A percentile compares a stretch with the other conserved stretches of the same genome.
Conservation (phyloP, 768 basidiomycete species). For the Rhodotorula babjevae region DNA sequence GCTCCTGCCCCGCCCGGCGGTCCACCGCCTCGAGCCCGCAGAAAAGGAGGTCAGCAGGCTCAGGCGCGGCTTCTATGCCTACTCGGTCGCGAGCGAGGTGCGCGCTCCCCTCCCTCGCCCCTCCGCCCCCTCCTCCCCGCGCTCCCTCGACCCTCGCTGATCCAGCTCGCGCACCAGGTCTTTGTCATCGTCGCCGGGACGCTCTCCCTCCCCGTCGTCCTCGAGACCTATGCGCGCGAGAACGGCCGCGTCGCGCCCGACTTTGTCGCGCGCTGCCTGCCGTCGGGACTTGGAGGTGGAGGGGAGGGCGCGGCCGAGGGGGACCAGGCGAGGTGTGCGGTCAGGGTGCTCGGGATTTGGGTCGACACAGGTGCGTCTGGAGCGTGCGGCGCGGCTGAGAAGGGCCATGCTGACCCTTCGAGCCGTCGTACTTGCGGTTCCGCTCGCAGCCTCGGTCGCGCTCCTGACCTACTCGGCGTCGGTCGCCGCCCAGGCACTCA, state of each 20-base stretch:
- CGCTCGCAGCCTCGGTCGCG: conserved; percentile 49
- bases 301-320: background rate
- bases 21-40: no score
- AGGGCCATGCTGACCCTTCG: background rate
- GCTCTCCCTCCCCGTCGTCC: conserved; percentile 18
- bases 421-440: background rate
- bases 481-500: conserved; percentile 84
- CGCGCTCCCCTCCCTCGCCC: background rate
- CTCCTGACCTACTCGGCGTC: conserved; percentile 82
- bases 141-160: fast-evolving
- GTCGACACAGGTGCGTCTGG: conserved; percentile 21
- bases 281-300: background rate
- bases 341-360: background rate
- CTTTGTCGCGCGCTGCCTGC: background rate
- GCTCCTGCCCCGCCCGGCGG: background rate
- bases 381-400: no score
- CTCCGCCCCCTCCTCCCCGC: background rate
- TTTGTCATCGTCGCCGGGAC: conserved; percentile 10
- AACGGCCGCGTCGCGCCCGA: conserved; percentile 10
- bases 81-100: conserved; percentile 6
- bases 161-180: background rate
- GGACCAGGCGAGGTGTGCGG: conserved; percentile 9
- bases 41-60: background rate
- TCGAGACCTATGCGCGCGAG: conserved; percentile 14
- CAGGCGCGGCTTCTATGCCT: background rate